Base-by-base conservation (phyloP, 352 stramenopile species). In the Pythium folliculosum region DNA sequence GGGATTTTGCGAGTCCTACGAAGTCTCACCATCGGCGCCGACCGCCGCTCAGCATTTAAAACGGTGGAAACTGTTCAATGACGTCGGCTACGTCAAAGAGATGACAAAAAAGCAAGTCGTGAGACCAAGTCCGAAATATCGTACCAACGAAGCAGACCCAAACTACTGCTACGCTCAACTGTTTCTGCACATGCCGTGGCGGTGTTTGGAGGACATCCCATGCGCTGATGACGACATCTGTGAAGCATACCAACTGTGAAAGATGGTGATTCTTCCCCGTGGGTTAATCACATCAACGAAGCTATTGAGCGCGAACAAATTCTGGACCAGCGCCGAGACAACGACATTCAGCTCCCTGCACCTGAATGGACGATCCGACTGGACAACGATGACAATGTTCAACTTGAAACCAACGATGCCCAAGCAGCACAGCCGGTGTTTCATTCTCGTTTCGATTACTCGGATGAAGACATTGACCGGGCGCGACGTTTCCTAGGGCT, bases 121-220 rank as follows among this genome's bases (percentile, higher is more conserved):
- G 17, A 16, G 40, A 47, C 40, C 40, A n/a, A 47, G 40, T 19
- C 40, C 40, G 40, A 16, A n/a, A 47, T 47, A 47, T 47, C 40
- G 40, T 16, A 47, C 40, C 3, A 35, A 60, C 35, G 52, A 60
- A 27, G 30, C 48, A 16, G 19, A 49, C 32, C 8, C 32, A 10
- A 22, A 60, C 52, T 60, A 60, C 21, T 60, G 52, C 19, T 60
- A 60, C 22, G 52, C 52, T 19, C 32, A 60, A 49, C 52, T 60
- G 7, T 60, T 49, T 7, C 52, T 60, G 12, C n/a, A 60, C 21
- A 47, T 8, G n/a, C 52, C 52, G 7, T 60, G 52, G 52, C 32
- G 52, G 25, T n/a, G 4, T 47, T 47, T 47, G 7, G 10, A 16
- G 19, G 40, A 47, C 17, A 47, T 53, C 38, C 43, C 56, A 32